Conservation (phyloP, 192 early-diverging fungal genomes). For the Umbelopsis vinacea region DNA sequence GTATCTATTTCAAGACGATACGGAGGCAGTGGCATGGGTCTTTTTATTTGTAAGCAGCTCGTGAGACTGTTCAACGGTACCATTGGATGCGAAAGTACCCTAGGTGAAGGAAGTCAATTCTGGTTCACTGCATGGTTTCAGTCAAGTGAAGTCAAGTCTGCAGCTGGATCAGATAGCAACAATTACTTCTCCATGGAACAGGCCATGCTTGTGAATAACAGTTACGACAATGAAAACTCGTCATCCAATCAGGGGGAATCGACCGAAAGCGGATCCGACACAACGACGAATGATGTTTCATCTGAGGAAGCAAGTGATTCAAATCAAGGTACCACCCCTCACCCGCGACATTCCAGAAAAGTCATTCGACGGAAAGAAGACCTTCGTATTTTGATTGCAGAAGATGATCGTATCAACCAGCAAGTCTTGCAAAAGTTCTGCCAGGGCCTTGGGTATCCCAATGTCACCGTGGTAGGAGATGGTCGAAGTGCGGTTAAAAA, state of each 20-base stretch:
- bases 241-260: not conserved
- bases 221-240: not conserved
- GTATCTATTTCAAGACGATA: conserved; percentile 58
- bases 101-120: conserved; percentile 45
- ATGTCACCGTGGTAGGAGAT: conserved; percentile 22
- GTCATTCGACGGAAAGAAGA: not conserved
- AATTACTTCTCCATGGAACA: conserved; percentile 24
- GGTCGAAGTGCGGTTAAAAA: conserved; percentile 22
- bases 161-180: conserved; percentile 14
- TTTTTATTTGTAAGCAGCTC: conserved; percentile 59
- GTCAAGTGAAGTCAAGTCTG: not conserved
- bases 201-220: conserved; percentile 25
- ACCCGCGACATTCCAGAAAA: not conserved
- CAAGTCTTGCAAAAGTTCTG: conserved; percentile 20
- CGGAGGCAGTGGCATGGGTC: conserved; percentile 64
- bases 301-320: conserved; percentile 5
- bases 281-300: conserved; percentile 5
- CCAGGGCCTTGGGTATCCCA: conserved; percentile 13
- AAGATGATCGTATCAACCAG: conserved; percentile 25
- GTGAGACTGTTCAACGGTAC: conserved; percentile 59
- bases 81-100: conserved; percentile 41
- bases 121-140: conserved; percentile 39
- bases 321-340: not conserved
- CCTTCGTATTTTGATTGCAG: not conserved
- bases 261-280: conserved; percentile 1